Evolutionary conservation across 768 basidiomycete species (phyloP).

Genomic region (Tulasnella sp.): DNA sequence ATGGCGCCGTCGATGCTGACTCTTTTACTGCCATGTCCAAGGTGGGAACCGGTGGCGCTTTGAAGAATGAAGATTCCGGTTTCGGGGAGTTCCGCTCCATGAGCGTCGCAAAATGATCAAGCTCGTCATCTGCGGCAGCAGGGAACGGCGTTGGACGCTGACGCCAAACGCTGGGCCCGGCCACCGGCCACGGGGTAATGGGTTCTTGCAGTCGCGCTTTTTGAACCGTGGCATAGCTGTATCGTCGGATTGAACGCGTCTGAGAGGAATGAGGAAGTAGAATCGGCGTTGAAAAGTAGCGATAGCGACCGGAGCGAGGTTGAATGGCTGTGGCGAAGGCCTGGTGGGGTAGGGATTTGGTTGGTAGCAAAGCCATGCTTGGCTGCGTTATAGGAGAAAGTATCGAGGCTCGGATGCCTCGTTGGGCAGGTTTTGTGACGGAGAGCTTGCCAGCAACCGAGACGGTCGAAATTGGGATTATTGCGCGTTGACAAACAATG

Average conservation of each 20-base stretch:
- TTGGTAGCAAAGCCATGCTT: neutral
- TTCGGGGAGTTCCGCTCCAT: neutral
- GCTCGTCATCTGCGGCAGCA: neutral
- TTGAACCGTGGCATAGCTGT: neutral
- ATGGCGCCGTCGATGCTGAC: neutral
- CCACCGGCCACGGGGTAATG: neutral
- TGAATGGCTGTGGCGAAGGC: neutral
- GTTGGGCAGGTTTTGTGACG: neutral
- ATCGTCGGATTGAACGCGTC: neutral
- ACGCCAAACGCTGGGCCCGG: neutral
- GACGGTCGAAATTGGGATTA: neutral
- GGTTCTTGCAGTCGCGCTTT: neutral
- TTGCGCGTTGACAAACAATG: conserved; percentile 2
- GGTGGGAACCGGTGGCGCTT: neutral
- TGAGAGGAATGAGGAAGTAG: neutral
- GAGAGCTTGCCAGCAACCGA: neutral
- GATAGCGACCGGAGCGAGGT: neutral
- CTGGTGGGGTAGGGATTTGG: neutral
- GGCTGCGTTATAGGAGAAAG: neutral
- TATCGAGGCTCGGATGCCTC: neutral
- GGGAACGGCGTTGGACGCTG: neutral
- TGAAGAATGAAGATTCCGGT: neutral
- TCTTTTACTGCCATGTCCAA: neutral
- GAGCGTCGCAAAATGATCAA: neutral
- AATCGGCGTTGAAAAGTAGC: neutral